These are phyloP conservation scores for Leptodermis oblonga DNA, from an alignment of 257 asterid species.

Conservation along the genomic window DNA sequence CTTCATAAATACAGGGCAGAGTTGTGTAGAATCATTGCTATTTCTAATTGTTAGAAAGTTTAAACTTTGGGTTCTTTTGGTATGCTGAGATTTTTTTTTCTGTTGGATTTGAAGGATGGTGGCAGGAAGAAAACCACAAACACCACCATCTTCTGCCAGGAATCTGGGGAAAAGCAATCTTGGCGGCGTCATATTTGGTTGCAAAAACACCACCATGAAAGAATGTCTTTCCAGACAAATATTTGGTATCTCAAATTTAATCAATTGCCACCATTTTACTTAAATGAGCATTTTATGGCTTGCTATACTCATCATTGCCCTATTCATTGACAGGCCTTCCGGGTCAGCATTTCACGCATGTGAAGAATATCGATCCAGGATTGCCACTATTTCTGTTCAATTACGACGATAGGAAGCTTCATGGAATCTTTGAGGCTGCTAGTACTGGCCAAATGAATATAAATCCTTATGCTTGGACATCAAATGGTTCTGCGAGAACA, in stretches of 20 bases:
- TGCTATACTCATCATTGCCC: conserved; percentile 11
- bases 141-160: conserved; percentile 15
- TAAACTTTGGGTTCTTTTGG: background rate
- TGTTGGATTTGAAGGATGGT: conserved; percentile 44
- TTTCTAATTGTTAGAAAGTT: background rate
- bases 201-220: conserved; percentile 29
- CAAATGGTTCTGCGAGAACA: conserved; percentile 66
- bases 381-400: conserved; percentile 79
- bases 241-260: conserved; percentile 29
- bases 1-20: background rate
- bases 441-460: conserved; percentile 66
- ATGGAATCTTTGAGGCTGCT: conserved; percentile 86
- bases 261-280: too few species aligned
- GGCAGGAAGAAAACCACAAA: conserved; percentile 30
- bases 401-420: conserved; percentile 54
- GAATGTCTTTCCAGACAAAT: conserved; percentile 37
- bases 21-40: background rate
- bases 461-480: conserved; percentile 87
- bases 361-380: conserved; percentile 70
- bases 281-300: too few species aligned
- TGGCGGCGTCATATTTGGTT: conserved; percentile 46
- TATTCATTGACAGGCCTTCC: conserved; percentile 62
- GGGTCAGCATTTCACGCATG: conserved; percentile 49
- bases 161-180: conserved; percentile 30
- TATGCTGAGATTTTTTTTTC: conserved; percentile 4